These are phyloP conservation scores for Hippophae tibetana DNA, from an alignment of 306 rosid species.

Conservation along the genomic window DNA sequence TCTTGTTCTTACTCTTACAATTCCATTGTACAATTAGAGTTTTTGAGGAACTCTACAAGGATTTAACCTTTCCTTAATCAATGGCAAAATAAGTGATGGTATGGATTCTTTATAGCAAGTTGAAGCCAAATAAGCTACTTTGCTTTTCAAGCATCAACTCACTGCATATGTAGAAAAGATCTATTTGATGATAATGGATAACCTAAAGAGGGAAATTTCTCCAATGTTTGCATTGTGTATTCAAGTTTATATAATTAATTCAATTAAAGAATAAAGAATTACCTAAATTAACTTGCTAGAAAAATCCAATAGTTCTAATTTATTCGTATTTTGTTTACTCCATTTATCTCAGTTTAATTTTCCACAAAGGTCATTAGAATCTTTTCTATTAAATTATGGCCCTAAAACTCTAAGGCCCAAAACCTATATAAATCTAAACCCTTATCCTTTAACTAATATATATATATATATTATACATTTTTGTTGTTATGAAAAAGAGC, in stretches of 20 bases:
- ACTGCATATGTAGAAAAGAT: conserved; percentile 96
- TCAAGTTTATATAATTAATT: conserved; percentile 42
- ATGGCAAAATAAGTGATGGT: conserved; percentile 65
- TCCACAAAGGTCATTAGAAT: not conserved
- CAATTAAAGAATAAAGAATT: not conserved
- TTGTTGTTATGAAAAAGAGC: too few species aligned
- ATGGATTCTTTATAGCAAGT: conserved; percentile 85
- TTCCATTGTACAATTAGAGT: conserved; percentile 41
- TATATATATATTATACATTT: too few species aligned
- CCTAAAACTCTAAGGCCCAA: too few species aligned
- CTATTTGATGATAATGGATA: conserved; percentile 94
- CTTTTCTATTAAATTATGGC: not conserved
- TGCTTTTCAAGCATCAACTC: conserved; percentile 92
- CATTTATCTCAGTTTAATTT: conserved; percentile 18
- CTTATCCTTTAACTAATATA: too few species aligned
- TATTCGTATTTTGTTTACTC: not conserved
- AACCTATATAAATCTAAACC: too few species aligned
- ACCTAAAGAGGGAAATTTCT: conserved; percentile 88
- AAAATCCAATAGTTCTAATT: too few species aligned
- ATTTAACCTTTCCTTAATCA: conserved; percentile 72
- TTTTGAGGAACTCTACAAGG: conserved; percentile 83
- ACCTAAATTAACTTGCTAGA: too few species aligned
- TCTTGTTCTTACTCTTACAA: conserved; percentile 1
- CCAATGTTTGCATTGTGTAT: conserved; percentile 94
- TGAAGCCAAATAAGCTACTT: conserved; percentile 96